Evolutionary conservation across 2,329 filamentous ascomycete species (phyloP), one percentile per base, ranked within the genome.

Genomic region (Didymella exigua): DNA sequence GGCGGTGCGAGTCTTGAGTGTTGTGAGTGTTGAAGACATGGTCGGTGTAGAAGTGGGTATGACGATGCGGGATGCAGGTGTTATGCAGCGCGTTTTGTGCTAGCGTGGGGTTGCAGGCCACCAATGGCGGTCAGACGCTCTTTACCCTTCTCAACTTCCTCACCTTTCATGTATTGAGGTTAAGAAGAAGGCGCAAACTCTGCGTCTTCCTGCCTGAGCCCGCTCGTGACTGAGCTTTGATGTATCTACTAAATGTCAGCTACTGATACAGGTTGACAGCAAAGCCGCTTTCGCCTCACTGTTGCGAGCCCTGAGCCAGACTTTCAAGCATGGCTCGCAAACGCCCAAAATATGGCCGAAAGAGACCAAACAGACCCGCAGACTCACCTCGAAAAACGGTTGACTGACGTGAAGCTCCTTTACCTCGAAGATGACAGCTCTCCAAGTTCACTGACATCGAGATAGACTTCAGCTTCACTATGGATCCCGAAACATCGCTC

Each of bases 11-110:
- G 51, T 44, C 44, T 51, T 53, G 56, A 58, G 47, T 45, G 34
- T 55, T 52, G 54, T 58, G 58, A 67, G 60, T 63, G 62, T 37
- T 57, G 60, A 58, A 63, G 65, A 62, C 70, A 72, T 73, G 61
- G 56, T 70, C 68, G 61, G 59, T 55, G 57, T 58, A 45, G 45
- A 47, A 56, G 52, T 59, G 59, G 58, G 60, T 61, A 65, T 70
- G 66, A 67, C 61, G 63, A 58, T 58, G 62, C 56, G 58, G 57
- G 58, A 51, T 55, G 43, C 51, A 54, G 53, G 58, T 58, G 46
- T 66, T 63, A 62, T 67, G 62, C 62, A 57, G 60, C 59, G 56
- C n/a, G 59, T 53, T 58, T 48, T 65, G 60, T 61, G 51, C 54
- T 66, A 60, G 63, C 60, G 63, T 62, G 64, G 56, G 52, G 49